Conservation (phyloP, 352 stramenopile genomes). For the Phytophthora foliorum region DNA sequence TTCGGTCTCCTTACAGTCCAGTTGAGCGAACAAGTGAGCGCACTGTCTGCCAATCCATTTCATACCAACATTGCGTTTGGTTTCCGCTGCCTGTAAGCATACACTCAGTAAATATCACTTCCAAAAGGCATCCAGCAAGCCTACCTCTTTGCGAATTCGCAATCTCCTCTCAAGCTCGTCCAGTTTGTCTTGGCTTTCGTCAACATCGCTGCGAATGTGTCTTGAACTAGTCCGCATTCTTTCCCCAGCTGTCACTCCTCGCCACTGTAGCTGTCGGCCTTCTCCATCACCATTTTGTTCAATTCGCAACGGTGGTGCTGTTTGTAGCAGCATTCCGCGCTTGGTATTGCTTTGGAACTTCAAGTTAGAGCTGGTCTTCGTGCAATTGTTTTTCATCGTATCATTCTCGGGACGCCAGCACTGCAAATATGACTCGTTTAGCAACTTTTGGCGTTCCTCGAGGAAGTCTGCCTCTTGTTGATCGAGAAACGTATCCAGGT, state of each 20-base stretch:
- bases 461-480: slow-evolving; percentile 53
- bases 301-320: slow-evolving; percentile 15
- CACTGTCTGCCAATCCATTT: slow-evolving; percentile 68
- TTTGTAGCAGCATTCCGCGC: slow-evolving; percentile 33
- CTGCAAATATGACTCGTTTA: slow-evolving; percentile 17
- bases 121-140: neutral
- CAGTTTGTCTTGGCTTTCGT: slow-evolving; percentile 34
- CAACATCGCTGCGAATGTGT: slow-evolving; percentile 23
- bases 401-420: neutral
- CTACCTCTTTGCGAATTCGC: slow-evolving; percentile 40
- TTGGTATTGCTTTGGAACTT: slow-evolving; percentile 40
- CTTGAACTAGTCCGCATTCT: slow-evolving; percentile 10
- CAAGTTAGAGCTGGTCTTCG: slow-evolving; percentile 7
- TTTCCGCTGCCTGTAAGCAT: slow-evolving; percentile 42
- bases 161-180: slow-evolving; percentile 37
- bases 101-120: neutral
- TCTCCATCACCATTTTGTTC: slow-evolving; percentile 12
- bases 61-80: slow-evolving; percentile 55
- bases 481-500: slow-evolving; percentile 54
- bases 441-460: slow-evolving; percentile 44
- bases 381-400: neutral
- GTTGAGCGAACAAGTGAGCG: slow-evolving; percentile 65
- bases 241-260: neutral
- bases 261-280: neutral
- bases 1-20: slow-evolving; percentile 68